Evolutionary conservation across 1,139 yeast genomes (phyloP), one percentile per base, ranked within the genome.

Genomic region (Hansenula lynferdii): DNA sequence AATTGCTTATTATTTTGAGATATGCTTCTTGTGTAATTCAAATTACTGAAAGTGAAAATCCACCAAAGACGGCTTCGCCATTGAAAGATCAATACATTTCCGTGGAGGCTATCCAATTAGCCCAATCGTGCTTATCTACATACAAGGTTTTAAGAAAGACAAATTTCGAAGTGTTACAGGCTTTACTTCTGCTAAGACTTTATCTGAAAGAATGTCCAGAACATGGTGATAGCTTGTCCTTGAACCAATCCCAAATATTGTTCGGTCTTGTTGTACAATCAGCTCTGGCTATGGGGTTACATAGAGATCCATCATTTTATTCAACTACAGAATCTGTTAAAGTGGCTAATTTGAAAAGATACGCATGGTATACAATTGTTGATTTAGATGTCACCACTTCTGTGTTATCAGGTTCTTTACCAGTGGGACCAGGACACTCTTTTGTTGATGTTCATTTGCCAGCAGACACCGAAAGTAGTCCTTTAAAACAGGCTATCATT

Each of bases 141-240:
- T 48, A 45, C 33, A 41, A 44, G 26, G 26, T 44, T 3, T 22
- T 43, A 2, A 41, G 39, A 16, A 45, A 44, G 28, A 37, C 42
- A 3, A 44, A 50, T 4, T 14, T 48, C 7, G 43, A 43, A 8
- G 37, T 41, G 3, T 6, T 49, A 6, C 51, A 48, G 30, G 44
- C 45, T 1, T 16, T 43, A 8, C 10, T 49, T 12, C 37, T 37
- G 17, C 33, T 49, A 3, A 39, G 45, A 32, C 38, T 37, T 9
- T 49, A 49, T 28, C 32, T 33, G 17, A 47, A 40, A 37, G 50
- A 48, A 31, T 40, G 46, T 1, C 34, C 28, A 6, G 75, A 70
- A 42, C 62, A 64, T 43, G 65, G 61, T 30, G 73, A 70, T 35
- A 45, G 51, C 8, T 24, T 28, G 24, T 68, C 64, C 37, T 52